A percentile compares a stretch with the other conserved stretches of the same genome.
These are phyloP conservation scores for Fremontodendron californicum DNA, from an alignment of 345 rosid species.

Conservation along the genomic window DNA sequence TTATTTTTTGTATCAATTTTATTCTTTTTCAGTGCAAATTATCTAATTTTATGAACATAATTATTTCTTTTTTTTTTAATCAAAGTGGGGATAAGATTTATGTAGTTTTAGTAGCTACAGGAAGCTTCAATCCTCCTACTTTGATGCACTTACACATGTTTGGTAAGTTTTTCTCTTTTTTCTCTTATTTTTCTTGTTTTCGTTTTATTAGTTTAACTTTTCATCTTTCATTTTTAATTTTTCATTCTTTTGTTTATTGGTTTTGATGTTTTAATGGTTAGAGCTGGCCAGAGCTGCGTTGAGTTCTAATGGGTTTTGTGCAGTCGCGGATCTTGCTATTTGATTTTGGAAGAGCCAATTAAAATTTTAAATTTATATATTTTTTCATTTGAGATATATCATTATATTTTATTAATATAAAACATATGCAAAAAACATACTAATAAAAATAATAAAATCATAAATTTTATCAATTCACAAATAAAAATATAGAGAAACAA, in stretches of 20 bases:
- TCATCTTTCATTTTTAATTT: no score
- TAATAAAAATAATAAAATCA: no score
- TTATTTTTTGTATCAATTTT: background rate
- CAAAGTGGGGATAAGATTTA: slow-evolving; percentile 36
- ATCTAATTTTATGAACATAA: background rate
- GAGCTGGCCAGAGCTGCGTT: slow-evolving; percentile 86
- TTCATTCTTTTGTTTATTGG: background rate
- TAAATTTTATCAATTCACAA: no score
- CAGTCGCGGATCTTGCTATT: no score
- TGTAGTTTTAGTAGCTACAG: slow-evolving; percentile 77
- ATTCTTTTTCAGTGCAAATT: background rate
- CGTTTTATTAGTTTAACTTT: background rate
- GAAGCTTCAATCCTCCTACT: slow-evolving; percentile 98
- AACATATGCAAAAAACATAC: no score
- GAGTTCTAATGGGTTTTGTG: slow-evolving; percentile 53
- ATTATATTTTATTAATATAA: no score
- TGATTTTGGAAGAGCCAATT: no score
- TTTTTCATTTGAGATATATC: no score
- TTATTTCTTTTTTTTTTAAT: background rate
- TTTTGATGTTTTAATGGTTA: slow-evolving; percentile 24
- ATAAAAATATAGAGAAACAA: no score
- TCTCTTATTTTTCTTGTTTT: background rate
- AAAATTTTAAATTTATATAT: no score
- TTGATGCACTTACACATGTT: slow-evolving; percentile 91
- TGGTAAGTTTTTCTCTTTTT: slow-evolving; percentile 42